Base-by-base conservation (phyloP, 2,329 filamentous ascomycete species). In the Talaromyces rugulosus region DNA sequence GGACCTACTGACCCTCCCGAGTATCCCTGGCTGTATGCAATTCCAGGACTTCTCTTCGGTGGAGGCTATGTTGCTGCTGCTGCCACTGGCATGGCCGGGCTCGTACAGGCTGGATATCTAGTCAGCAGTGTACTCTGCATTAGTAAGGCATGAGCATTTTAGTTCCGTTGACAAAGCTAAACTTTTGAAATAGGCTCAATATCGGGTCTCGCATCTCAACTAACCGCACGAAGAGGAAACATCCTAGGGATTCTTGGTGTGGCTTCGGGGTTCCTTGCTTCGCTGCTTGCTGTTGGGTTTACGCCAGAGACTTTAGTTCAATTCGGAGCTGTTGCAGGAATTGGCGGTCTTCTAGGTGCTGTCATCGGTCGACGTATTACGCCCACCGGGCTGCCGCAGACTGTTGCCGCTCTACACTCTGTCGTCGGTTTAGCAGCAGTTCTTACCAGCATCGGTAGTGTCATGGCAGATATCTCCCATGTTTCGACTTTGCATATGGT, bases 401-500 rank as follows among this genome's bases (percentile, higher is more conserved):
- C 91, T 0, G 92, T 96, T 2, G 92, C 92, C 23, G 92, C 92
- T 0, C 80, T 96, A 33, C 92, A 96, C 76, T 96, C 91, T 0
- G 92, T 96, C 7, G 92, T 96, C 34, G 92, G 92, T 74, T 82
- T 96, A 0, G 92, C 92, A 11, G 92, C 92, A 9, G 92, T 96
- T 0, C 75, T 96, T 68, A 96, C 92, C 1, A 95, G 90, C 69
- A 91, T 95, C 65, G 92, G 91, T 56, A 94, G 90, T 66, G 91
- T 96, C 18, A 87, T 96, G 82, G 86, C 86, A 16, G 84, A 90
- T 67, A 81, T 92, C 7, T 80, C 83, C 12, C 83, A 91, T 67
- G 82, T 91, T 14, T 87, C 91, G 0, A 92, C 87, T 4, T 79
- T 96, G 9, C 92, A 96, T 70, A 84, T 96, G 70, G 90, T 96